Conservation (phyloP, 2,329 filamentous ascomycete species). For the Fusarium haematococcum region DNA sequence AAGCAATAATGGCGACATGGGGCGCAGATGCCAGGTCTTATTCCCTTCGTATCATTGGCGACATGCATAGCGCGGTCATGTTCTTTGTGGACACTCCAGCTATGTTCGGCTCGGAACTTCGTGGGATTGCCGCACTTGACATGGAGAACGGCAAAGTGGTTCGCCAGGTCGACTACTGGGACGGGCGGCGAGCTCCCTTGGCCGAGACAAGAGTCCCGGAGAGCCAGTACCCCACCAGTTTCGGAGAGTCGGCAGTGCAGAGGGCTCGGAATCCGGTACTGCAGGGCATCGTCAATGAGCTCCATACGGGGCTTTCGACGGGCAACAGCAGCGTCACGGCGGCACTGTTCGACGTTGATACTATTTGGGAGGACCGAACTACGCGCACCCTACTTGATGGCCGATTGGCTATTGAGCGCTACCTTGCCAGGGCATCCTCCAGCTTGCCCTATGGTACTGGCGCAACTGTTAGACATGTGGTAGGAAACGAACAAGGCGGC, state of each 20-base stretch:
- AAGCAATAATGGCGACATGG: neutral
- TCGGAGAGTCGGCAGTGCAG: neutral
- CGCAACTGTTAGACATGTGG: neutral
- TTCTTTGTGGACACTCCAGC: neutral
- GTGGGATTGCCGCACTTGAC: neutral
- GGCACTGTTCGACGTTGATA: neutral
- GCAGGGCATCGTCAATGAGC: neutral
- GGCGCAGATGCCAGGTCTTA: neutral
- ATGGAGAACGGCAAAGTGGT: neutral
- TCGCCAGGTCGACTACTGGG: neutral
- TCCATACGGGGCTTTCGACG: neutral
- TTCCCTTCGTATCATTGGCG: neutral
- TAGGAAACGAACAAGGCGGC: neutral
- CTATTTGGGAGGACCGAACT: neutral
- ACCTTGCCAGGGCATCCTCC: neutral
- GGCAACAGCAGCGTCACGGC: neutral
- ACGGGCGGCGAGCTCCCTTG: neutral
- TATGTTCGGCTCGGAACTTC: neutral
- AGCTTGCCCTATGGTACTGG: neutral
- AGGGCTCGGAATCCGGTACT: neutral
- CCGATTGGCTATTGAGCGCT: neutral
- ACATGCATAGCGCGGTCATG: neutral
- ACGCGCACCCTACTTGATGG: neutral
- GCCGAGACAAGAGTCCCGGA: neutral
- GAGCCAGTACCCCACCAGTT: neutral